phyloP scores from a whole-genome alignment of 2,329 filamentous ascomycete species.

The Diaporthe sp. region DNA sequence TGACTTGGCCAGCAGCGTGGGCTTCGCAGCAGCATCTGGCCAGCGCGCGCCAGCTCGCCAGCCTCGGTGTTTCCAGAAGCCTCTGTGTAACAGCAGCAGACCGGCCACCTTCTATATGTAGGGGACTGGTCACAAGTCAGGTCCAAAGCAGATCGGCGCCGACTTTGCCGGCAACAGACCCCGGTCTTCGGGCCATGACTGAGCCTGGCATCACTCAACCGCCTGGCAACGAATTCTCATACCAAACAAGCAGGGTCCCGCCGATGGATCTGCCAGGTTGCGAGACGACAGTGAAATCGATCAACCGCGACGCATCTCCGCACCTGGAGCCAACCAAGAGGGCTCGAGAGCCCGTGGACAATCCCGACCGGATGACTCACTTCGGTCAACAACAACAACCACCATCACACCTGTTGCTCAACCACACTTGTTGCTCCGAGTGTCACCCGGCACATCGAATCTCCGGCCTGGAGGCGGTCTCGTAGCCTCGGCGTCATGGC shows the following conservation, averaged over 20 bases:
- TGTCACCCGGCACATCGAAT: conserved; percentile 1
- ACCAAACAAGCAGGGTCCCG: conserved; percentile 22
- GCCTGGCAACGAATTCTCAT: conserved; percentile 13
- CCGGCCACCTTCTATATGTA: conserved; percentile 18
- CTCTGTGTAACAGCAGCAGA: conserved; percentile 14
- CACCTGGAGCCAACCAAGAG: neutral
- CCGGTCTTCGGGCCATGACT: conserved; percentile 13
- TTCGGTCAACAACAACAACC: conserved; percentile 2
- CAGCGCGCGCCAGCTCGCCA: neutral
- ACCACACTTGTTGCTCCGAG: conserved; percentile 1
- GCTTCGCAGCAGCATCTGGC: conserved; percentile 13
- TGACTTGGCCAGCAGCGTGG: conserved; percentile 21
- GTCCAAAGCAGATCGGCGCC: conserved; percentile 25
- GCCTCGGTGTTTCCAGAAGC: conserved; percentile 26
- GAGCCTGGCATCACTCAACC: conserved; percentile 3
- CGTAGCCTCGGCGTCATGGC: conserved; percentile 7
- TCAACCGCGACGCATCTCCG: neutral
- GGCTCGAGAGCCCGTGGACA: neutral
- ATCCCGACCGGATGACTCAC: conserved; percentile 11
- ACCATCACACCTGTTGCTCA: neutral
- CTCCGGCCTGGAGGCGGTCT: neutral
- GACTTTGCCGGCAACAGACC: conserved; percentile 23
- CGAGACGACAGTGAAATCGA: conserved; percentile 16
- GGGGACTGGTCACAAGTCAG: conserved; percentile 29
- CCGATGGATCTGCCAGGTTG: conserved; percentile 14